Evolutionary conservation across 805 yeast genomes (phyloP).

Genomic region (Candida silvatica): DNA sequence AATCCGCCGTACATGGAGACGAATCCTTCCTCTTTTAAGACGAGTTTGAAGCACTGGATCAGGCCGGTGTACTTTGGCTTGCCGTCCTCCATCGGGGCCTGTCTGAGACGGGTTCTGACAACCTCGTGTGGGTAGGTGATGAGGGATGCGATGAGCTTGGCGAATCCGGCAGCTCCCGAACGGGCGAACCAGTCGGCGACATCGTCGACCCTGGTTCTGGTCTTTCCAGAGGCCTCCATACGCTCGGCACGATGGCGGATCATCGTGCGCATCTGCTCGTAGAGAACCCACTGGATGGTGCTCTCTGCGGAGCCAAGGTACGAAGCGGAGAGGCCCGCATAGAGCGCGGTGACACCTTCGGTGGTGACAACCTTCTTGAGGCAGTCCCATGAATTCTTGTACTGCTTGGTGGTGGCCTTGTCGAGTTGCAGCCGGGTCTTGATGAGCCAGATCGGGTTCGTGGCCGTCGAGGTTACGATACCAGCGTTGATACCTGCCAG

Average conservation of each 20-base stretch:
- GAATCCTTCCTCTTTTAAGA: constrained; percentile 89
- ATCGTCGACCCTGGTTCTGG: constrained; percentile 45
- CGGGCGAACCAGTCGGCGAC: constrained; percentile 89
- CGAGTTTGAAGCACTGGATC: constrained; percentile 74
- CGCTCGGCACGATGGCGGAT: constrained; percentile 44
- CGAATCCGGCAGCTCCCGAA: constrained; percentile 96
- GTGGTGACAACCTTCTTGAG: constrained; percentile 52
- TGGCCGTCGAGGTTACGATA: constrained; percentile 86
- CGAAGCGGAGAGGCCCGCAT: constrained; percentile 89
- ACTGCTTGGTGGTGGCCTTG: constrained; percentile 51
- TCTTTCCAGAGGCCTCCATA: constrained; percentile 26
- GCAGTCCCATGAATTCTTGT: constrained; percentile 84
- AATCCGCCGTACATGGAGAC: constrained; percentile 94
- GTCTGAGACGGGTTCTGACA: constrained; percentile 89
- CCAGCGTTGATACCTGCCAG: constrained; percentile 89
- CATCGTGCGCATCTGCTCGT: constrained; percentile 83
- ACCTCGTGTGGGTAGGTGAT: constrained; percentile 97
- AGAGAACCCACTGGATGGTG: constrained; percentile 91
- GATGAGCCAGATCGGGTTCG: constrained; percentile 96
- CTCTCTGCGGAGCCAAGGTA: constrained; percentile 91
- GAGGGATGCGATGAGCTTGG: constrained; percentile 86
- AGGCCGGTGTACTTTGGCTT: constrained; percentile 84
- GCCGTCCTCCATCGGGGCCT: constrained; percentile 69
- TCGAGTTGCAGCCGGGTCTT: constrained; percentile 93
- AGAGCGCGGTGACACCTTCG: constrained; percentile 78